phyloP scores from a whole-genome alignment of 306 rosid genomes.

The Lathyrus oleraceus region DNA sequence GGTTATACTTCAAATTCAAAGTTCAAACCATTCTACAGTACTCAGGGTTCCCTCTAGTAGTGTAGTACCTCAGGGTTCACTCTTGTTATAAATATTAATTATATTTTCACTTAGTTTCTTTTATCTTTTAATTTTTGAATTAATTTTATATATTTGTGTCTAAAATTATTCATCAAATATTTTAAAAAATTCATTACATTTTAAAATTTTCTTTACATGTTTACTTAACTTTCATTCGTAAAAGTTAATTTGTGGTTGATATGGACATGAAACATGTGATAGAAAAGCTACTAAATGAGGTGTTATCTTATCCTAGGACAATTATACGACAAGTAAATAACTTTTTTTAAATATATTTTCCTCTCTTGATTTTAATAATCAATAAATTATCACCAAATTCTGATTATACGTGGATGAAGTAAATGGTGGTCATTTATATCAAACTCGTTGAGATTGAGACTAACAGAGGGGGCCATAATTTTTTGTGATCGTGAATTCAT shows the following conservation, averaged over 20 bases:
- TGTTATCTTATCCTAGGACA: constrained; percentile 66
- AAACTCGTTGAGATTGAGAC: constrained; percentile 94
- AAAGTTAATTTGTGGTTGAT: constrained; percentile 90
- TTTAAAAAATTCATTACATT: background rate
- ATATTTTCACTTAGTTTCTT: background rate
- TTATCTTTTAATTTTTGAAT: no score
- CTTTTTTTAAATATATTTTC: background rate
- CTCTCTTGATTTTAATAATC: constrained; percentile 15
- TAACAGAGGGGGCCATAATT: constrained; percentile 55
- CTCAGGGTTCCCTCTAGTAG: background rate
- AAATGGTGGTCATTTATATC: constrained; percentile 95
- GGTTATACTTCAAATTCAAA: background rate
- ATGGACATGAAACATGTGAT: constrained; percentile 90
- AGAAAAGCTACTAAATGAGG: constrained; percentile 72
- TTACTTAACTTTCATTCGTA: constrained; percentile 70
- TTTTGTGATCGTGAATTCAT: constrained; percentile 26
- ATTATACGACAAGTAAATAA: constrained; percentile 63
- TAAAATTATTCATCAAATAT: constrained; percentile 7
- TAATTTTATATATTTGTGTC: constrained; percentile 24
- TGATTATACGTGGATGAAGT: constrained; percentile 58
- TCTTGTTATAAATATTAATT: no score
- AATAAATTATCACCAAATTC: constrained; percentile 10
- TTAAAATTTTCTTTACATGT: no score
- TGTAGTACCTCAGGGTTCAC: no score
- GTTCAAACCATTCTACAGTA: background rate